phyloP scores from a whole-genome alignment of 2,329 filamentous ascomycete genomes.

The Karstenula rhodostoma region DNA sequence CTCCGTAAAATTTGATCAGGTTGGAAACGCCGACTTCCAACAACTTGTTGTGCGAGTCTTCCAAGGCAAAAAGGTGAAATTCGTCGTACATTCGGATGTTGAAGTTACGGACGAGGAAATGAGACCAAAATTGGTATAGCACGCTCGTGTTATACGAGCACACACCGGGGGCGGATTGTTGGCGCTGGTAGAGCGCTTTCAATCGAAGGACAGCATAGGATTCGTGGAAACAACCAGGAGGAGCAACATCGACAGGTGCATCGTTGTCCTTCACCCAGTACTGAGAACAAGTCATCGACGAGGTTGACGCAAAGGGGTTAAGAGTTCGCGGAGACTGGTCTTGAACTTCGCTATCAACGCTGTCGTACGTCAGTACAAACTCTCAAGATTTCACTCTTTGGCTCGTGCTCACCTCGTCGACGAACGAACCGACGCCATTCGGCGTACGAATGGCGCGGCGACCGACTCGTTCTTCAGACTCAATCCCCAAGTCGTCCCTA shows the following conservation, averaged over 20 bases:
- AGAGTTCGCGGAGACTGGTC: slow-evolving; percentile 29
- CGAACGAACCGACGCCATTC: slow-evolving; percentile 45
- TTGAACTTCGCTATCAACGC: slow-evolving; percentile 30
- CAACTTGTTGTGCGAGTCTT: slow-evolving; percentile 65
- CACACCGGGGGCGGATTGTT: slow-evolving; percentile 52
- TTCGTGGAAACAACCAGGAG: slow-evolving; percentile 57
- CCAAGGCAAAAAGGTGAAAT: slow-evolving; percentile 72
- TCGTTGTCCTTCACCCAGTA: slow-evolving; percentile 62
- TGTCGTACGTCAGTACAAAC: slow-evolving; percentile 33
- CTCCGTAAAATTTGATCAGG: slow-evolving; percentile 72
- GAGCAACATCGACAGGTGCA: slow-evolving; percentile 52
- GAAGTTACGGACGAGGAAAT: slow-evolving; percentile 77
- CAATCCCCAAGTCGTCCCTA: slow-evolving; percentile 57
- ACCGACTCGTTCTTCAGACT: slow-evolving; percentile 53
- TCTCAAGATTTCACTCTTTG: slow-evolving; percentile 15
- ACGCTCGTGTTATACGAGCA: slow-evolving; percentile 68
- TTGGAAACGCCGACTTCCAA: slow-evolving; percentile 66
- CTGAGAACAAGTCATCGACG: slow-evolving; percentile 30
- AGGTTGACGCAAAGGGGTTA: slow-evolving; percentile 29
- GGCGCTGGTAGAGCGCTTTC: slow-evolving; percentile 60
- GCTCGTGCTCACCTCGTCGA: slow-evolving; percentile 40
- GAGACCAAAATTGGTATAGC: slow-evolving; percentile 78
- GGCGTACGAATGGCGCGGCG: slow-evolving; percentile 47
- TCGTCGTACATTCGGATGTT: slow-evolving; percentile 78
- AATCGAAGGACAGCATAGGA: slow-evolving; percentile 58